Evolutionary conservation across 2,329 filamentous ascomycete species (phyloP), one percentile per base, ranked within the genome.

Genomic region (Moelleriella libera): DNA sequence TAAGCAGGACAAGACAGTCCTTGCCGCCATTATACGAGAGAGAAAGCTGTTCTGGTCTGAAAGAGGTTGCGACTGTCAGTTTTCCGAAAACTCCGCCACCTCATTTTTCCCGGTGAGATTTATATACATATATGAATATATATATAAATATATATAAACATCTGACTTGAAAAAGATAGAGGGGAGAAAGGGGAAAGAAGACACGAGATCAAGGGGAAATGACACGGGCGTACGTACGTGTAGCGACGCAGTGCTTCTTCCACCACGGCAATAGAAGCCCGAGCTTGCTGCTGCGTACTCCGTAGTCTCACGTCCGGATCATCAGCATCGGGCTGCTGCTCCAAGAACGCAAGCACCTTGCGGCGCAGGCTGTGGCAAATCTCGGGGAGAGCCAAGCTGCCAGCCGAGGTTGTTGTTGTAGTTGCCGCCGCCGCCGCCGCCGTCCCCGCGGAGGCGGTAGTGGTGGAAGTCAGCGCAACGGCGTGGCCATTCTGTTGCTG

Each of bases 11-110:
- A 14, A 97, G 83, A 59, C 90, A 97, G 72, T 97, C 92, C 65
- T 98, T 98, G 51, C 92, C 92, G 60, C 92, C 92, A 58, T 98
- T 98, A 68, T 96, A 98, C 48, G 90, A 94, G 53, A 97, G 73
- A 5, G 89, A 88, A 51, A 97, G 75, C 60, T 94, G 76, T 49
- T 83, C 74, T 52, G 84, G 76, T 49, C 86, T 92, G 43, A 2
- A 14, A 11, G 40, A 14, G 10, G 40, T 11, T 41, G 40, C 6
- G 40, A 14, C 6, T 2, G 40, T 5, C 14, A 7, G 14, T 21
- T n/a, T 11, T 11, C n/a, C 14, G 8, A 39, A 12, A 8, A 39
- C 8, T 39, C 8, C 34, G 34, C 34, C 21, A 21, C 21, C 21
- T 21, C 21, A 21, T 21, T 21, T 21, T 21, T 21, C 21, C 21